Base-by-base conservation (phyloP, 1,284 basidiomycete species). In the Boletus albobrunnescens region DNA sequence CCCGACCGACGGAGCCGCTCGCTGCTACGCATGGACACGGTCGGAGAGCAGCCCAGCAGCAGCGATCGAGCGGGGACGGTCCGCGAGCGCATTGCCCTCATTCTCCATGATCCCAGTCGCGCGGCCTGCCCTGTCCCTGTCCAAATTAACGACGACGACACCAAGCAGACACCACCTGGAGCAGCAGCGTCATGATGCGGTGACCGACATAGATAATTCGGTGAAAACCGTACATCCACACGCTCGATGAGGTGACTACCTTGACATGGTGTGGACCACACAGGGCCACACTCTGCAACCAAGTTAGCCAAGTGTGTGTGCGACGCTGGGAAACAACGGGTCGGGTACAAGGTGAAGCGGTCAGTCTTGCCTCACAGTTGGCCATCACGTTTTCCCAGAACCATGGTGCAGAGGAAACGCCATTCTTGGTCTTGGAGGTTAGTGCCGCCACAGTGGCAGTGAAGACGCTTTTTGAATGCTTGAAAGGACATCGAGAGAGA, bases 31-130 rank as follows among this genome's bases (percentile, higher is more conserved):
- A 22, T 22, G 22, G 55, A 62, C 51, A 4, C 59, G 60, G 6
- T 49, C 51, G 1, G 55, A 60, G 19, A 67, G 37, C 6, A 64
- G 51, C n/a, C 63, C 61, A 8, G 50, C 55, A 0, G 51, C 63
- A 1, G 63, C 54, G n/a, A 66, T 57, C 7, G 41, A 38, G 5
- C 32, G 45, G 9, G 69, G 67, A 6, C 68, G 55, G 43, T 70
- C 68, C 1, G 54, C 56, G 4, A 65, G 52, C 8, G 46, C 46
- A 0, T 50, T 56, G 1, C 66, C 60, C 31, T 67, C 51, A 32
- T 65, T 67, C 44, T 70, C 69, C 52, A 70, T 61, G 20, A 70
- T 65, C 14, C 60, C 60, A 1, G 50, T 44, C 3, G 47, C 57
- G 5, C 57, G 5, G 47, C 54, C 55, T 63, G 16, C 16, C 6